phyloP scores from a whole-genome alignment of 2,329 filamentous ascomycete species.

The Aureobasidium pullulans region DNA sequence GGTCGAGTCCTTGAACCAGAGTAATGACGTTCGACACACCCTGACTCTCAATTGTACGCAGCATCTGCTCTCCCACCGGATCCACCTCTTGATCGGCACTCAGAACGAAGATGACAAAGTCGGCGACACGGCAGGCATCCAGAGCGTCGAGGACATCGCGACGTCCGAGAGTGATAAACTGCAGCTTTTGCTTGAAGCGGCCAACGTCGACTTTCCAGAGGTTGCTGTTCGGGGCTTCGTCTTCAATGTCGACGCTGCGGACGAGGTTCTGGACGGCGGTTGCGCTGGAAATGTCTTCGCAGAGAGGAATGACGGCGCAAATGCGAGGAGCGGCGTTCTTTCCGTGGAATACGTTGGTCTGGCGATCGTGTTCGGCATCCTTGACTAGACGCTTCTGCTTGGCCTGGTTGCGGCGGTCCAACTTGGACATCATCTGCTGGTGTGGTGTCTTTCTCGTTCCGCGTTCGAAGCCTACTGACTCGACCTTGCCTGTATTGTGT shows the following conservation, averaged over 20 bases:
- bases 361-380: conserved; percentile 72
- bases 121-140: conserved; percentile 79
- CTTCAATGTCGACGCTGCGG: conserved; percentile 69
- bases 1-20: conserved; percentile 64
- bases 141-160: conserved; percentile 69
- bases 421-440: conserved; percentile 95
- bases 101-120: conserved; percentile 82
- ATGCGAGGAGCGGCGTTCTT: conserved; percentile 80
- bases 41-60: conserved; percentile 84
- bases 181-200: conserved; percentile 88
- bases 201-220: conserved; percentile 62
- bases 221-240: conserved; percentile 52
- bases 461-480: conserved; percentile 51
- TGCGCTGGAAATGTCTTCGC: conserved; percentile 60
- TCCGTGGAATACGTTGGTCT: conserved; percentile 75
- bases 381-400: conserved; percentile 83
- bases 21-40: conserved; percentile 90
- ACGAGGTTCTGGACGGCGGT: conserved; percentile 65
- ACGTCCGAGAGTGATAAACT: conserved; percentile 69
- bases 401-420: conserved; percentile 89
- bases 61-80: conserved; percentile 71
- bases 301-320: conserved; percentile 81
- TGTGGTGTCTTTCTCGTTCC: conserved; percentile 79
- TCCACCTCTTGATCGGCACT: conserved; percentile 81
- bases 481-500: conserved; percentile 54